These are phyloP conservation scores for Dunaliella salina DNA, from an alignment of 163 green algal species.

Conservation along the genomic window DNA sequence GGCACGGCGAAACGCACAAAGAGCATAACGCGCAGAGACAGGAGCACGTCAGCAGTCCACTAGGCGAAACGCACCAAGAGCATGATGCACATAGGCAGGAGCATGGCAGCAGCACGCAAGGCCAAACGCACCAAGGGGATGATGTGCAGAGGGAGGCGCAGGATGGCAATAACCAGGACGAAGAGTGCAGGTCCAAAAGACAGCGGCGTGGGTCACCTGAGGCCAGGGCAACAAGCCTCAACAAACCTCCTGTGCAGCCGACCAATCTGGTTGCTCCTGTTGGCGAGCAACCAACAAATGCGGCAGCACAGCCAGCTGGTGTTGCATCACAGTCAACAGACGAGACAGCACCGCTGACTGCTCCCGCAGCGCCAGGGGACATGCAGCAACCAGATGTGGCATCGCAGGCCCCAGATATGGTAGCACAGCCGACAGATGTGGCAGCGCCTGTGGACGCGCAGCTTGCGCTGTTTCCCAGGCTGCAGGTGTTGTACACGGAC, in stretches of 20 bases:
- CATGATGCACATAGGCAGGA: not conserved
- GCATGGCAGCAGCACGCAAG: not conserved
- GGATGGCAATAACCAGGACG: not conserved
- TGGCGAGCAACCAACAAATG: no score
- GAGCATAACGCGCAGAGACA: not conserved
- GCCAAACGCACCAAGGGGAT: not conserved
- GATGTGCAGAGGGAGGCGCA: not conserved
- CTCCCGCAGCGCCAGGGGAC: not conserved
- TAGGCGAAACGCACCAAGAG: not conserved
- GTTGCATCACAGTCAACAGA: no score
- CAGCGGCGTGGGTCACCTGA: conserved; percentile 1
- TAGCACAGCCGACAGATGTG: not conserved
- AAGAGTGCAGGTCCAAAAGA: not conserved
- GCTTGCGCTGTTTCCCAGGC: not conserved
- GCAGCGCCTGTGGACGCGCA: not conserved
- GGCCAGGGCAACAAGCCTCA: no score
- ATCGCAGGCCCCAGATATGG: no score
- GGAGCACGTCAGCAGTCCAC: not conserved
- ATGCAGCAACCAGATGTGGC: not conserved
- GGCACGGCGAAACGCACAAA: not conserved
- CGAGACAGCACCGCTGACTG: not conserved
- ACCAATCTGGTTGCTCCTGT: no score
- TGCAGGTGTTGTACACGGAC: conserved; percentile 9
- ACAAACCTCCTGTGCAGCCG: no score
- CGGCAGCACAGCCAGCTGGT: no score